Evolutionary conservation across 1,139 yeast species (phyloP).

Genomic region (Saccharomycopsis crataegensis): DNA sequence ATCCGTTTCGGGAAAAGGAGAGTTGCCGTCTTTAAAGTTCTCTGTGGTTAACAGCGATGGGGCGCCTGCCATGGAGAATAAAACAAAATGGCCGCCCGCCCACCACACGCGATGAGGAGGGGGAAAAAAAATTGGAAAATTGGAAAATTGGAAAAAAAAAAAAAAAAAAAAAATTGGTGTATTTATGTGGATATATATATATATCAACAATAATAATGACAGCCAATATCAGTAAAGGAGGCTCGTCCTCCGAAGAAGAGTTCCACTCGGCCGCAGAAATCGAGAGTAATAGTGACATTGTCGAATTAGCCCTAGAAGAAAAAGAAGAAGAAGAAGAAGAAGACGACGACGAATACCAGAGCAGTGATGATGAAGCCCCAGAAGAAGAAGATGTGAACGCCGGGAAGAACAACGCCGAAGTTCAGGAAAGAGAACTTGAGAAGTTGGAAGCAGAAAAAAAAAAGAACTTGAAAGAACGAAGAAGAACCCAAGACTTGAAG

Average conservation of each 20-base stretch:
- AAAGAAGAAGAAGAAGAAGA: neutral
- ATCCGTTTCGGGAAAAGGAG: neutral
- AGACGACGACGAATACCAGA: neutral
- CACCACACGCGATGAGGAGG: no score
- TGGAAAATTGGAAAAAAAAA: neutral
- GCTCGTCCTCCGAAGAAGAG: conserved; percentile 12
- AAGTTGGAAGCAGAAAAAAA: conserved; percentile 1
- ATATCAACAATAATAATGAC: neutral
- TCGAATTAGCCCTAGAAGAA: no score
- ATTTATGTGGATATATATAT: no score
- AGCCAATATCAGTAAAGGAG: neutral
- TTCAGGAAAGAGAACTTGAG: neutral
- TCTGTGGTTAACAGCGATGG: no score
- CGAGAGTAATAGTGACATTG: neutral
- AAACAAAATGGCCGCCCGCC: no score
- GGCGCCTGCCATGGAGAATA: no score
- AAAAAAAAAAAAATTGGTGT: neutral
- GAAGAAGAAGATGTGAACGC: conserved; percentile 12
- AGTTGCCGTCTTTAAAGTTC: no score
- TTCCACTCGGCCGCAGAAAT: conserved; percentile 15
- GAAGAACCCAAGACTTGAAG: conserved; percentile 12
- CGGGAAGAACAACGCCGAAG: neutral
- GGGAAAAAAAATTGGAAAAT: neutral
- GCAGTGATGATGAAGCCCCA: conserved; percentile 19
- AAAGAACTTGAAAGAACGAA: conserved; percentile 2